A percentile compares a stretch with the other conserved stretches of the same genome.
These are phyloP conservation scores for Trichoderma harzianum DNA, from an alignment of 2,329 filamentous ascomycete genomes.

Conservation along the genomic window DNA sequence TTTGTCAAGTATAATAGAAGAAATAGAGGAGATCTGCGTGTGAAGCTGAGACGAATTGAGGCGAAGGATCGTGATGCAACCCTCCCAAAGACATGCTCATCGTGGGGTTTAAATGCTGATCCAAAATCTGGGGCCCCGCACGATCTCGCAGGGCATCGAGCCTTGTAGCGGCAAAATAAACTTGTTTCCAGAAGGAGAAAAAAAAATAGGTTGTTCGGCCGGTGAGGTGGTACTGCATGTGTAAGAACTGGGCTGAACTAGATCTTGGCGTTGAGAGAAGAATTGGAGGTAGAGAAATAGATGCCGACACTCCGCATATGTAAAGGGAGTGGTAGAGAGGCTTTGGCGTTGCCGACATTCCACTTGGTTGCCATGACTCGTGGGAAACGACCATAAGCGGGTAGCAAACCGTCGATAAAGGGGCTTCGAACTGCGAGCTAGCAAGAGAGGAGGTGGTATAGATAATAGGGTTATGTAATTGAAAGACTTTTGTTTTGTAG, in stretches of 20 bases:
- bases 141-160: background rate
- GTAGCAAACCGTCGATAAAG: background rate
- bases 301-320: background rate
- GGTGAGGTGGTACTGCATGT: background rate
- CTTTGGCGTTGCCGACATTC: background rate
- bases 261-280: background rate
- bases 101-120: constrained; percentile 1
- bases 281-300: background rate
- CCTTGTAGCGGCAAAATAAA: background rate
- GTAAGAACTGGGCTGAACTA: background rate
- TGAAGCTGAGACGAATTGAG: background rate
- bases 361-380: background rate
- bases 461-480: background rate
- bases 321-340: background rate
- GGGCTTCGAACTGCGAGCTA: background rate
- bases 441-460: background rate
- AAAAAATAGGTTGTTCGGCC: background rate
- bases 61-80: background rate
- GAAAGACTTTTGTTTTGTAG: background rate
- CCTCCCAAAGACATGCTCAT: background rate
- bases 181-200: background rate
- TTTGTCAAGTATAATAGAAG: background rate
- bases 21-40: background rate
- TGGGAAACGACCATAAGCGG: background rate
- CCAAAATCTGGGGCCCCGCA: background rate